Conservation (phyloP, 495 filamentous ascomycete species). For the Penicillium turbatum region DNA sequence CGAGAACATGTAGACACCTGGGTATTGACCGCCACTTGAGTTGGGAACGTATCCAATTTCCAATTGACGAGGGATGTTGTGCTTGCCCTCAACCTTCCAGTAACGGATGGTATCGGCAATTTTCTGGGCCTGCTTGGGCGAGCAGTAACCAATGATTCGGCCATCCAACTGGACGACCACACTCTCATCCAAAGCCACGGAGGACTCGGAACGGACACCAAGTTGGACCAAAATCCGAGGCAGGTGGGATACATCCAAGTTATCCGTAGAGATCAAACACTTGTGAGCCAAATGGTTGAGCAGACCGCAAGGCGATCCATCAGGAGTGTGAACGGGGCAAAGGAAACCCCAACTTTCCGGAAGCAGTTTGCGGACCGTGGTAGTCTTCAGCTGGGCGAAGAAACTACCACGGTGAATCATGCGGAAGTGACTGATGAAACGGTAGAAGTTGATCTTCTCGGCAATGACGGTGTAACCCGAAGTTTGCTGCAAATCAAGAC, state of each 20-base stretch:
- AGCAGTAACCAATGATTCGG: slow-evolving; percentile 82
- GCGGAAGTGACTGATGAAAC: slow-evolving; percentile 98
- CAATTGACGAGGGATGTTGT: slow-evolving; percentile 75
- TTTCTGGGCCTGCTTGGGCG: slow-evolving; percentile 69
- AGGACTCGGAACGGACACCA: slow-evolving; percentile 67
- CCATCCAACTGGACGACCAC: slow-evolving; percentile 89
- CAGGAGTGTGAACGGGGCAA: slow-evolving; percentile 95
- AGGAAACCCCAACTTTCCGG: slow-evolving; percentile 98
- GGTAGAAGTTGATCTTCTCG: slow-evolving; percentile 98
- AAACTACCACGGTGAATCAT: slow-evolving; percentile 99
- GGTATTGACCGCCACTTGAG: slow-evolving; percentile 85
- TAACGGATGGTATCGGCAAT: slow-evolving; percentile 81
- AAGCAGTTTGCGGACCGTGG: slow-evolving; percentile 88
- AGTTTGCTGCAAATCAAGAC: slow-evolving; percentile 87
- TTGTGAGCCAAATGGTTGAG: slow-evolving; percentile 95
- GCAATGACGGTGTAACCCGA: slow-evolving; percentile 95
- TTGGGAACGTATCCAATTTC: slow-evolving; percentile 90
- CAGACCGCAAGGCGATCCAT: slow-evolving; percentile 90
- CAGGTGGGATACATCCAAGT: slow-evolving; percentile 65
- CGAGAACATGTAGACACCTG: slow-evolving; percentile 91
- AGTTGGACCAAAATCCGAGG: slow-evolving; percentile 69
- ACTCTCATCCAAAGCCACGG: slow-evolving; percentile 70
- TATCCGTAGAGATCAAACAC: slow-evolving; percentile 76
- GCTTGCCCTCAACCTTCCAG: slow-evolving; percentile 93
- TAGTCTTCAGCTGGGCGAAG: slow-evolving; percentile 96